A percentile compares a stretch with the other conserved stretches of the same genome.
These are phyloP conservation scores for Celoporthe dispersa DNA, from an alignment of 2,329 filamentous ascomycete species.

Conservation along the genomic window DNA sequence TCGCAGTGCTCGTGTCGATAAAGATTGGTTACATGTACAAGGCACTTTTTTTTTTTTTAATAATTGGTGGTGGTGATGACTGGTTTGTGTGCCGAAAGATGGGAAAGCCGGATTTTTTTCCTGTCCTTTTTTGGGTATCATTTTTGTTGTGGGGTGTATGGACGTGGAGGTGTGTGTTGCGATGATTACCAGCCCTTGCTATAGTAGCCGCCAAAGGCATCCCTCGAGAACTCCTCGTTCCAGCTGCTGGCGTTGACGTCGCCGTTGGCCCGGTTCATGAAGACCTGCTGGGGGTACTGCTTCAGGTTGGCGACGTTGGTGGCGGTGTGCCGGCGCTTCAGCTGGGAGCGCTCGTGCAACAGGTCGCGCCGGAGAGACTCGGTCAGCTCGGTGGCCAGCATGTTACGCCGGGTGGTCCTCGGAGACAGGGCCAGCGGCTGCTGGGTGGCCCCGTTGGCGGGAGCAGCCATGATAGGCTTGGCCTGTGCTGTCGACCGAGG, in stretches of 20 bases:
- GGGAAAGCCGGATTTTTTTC: slow-evolving; percentile 13
- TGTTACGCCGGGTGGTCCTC: slow-evolving; percentile 88
- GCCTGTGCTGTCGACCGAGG: slow-evolving; percentile 68
- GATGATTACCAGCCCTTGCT: slow-evolving; percentile 76
- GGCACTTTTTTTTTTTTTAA: slow-evolving; percentile 16
- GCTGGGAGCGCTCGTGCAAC: slow-evolving; percentile 91
- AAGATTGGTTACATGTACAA: slow-evolving; percentile 25
- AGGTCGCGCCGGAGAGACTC: slow-evolving; percentile 90
- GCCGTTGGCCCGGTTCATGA: slow-evolving; percentile 60
- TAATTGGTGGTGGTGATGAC: background rate
- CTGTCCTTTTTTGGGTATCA: slow-evolving; percentile 23
- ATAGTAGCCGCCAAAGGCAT: slow-evolving; percentile 80
- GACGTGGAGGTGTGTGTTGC: background rate
- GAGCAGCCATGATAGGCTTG: slow-evolving; percentile 73
- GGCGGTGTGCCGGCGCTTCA: slow-evolving; percentile 88
- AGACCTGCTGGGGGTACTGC: slow-evolving; percentile 71
- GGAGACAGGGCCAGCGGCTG: slow-evolving; percentile 75
- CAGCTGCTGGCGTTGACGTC: slow-evolving; percentile 73
- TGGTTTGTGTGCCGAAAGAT: slow-evolving; percentile 23
- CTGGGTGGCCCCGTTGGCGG: slow-evolving; percentile 67
- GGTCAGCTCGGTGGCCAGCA: slow-evolving; percentile 93
- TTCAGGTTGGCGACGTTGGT: slow-evolving; percentile 88
- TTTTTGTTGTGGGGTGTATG: slow-evolving; percentile 3
- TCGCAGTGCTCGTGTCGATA: slow-evolving; percentile 27
- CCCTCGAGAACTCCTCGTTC: slow-evolving; percentile 86